Evolutionary conservation across 2,329 filamentous ascomycete genomes (phyloP).

Genomic region (Apiospora arundinis): DNA sequence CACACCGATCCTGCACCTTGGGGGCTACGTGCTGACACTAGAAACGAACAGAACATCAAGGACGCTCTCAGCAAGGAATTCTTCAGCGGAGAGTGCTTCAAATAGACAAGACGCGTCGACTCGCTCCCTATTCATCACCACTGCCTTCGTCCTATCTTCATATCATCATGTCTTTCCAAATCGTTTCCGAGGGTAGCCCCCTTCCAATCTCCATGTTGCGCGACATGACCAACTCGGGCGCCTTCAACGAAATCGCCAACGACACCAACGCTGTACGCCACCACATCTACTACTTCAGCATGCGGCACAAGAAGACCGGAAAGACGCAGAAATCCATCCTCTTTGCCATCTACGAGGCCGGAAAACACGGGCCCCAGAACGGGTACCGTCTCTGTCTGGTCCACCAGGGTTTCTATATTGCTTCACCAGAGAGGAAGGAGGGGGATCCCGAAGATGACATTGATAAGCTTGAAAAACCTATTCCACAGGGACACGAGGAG

Average conservation of each 20-base stretch:
- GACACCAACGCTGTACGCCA: not conserved
- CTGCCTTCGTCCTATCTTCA: not conserved
- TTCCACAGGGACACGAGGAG: conserved; percentile 19
- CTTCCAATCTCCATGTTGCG: conserved; percentile 8
- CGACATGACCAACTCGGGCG: not conserved
- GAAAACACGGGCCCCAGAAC: conserved; percentile 11
- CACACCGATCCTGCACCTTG: not conserved
- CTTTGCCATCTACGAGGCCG: conserved; percentile 14
- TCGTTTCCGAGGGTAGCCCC: not conserved
- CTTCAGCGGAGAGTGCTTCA: not conserved
- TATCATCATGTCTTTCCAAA: conserved; percentile 1
- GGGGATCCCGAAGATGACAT: conserved; percentile 1
- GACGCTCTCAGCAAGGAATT: not conserved
- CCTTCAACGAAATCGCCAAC: not conserved
- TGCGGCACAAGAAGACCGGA: not conserved
- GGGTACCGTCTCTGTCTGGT: conserved; percentile 18
- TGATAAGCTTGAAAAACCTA: not conserved
- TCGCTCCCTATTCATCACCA: not conserved
- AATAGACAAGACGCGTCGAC: not conserved
- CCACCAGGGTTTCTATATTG: conserved; percentile 1
- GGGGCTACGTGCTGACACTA: not conserved
- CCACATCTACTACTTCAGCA: not conserved
- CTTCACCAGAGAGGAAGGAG: not conserved
- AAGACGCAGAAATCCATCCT: not conserved
- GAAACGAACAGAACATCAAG: not conserved